These are phyloP conservation scores for Saccharata proteae DNA, from an alignment of 2,329 filamentous ascomycete species.

Conservation along the genomic window DNA sequence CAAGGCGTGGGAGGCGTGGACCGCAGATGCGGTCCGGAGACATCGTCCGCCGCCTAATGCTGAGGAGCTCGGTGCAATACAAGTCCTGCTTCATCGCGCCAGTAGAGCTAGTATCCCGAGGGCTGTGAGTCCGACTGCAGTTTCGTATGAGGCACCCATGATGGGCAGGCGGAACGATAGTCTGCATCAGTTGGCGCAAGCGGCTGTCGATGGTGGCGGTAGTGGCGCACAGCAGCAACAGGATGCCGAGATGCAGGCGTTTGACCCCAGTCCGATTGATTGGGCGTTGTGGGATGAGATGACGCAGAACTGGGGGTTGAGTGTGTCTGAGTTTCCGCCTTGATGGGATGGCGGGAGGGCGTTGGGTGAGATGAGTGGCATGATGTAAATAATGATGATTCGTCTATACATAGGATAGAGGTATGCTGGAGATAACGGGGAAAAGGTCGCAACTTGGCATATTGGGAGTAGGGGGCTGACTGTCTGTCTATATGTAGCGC, in stretches of 20 bases:
- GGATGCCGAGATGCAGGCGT: slow-evolving; percentile 7
- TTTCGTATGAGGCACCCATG: no score
- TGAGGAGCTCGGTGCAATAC: slow-evolving; percentile 11
- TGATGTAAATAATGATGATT: no score
- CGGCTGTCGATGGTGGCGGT: background rate
- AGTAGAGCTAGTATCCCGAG: background rate
- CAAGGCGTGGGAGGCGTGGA: slow-evolving; percentile 31
- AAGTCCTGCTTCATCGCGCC: slow-evolving; percentile 1
- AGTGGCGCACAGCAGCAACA: background rate
- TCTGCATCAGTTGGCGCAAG: background rate
- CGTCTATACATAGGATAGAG: no score
- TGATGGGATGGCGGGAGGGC: no score
- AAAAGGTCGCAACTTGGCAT: no score
- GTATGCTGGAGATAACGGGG: no score
- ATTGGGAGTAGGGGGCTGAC: no score
- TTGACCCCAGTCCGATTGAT: slow-evolving; percentile 15
- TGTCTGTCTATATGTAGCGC: no score
- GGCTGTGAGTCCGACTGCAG: background rate
- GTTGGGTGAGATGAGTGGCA: no score
- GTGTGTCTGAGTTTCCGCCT: no score
- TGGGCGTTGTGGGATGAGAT: slow-evolving; percentile 20
- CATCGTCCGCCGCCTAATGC: slow-evolving; percentile 16
- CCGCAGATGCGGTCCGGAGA: slow-evolving; percentile 6
- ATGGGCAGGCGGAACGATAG: no score
- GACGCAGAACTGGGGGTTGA: slow-evolving; percentile 13